Percentiles rank a stretch among this genome's conserved stretches.
phyloP scores from a whole-genome alignment of 1,284 basidiomycete species.

The Fomes fomentarius region DNA sequence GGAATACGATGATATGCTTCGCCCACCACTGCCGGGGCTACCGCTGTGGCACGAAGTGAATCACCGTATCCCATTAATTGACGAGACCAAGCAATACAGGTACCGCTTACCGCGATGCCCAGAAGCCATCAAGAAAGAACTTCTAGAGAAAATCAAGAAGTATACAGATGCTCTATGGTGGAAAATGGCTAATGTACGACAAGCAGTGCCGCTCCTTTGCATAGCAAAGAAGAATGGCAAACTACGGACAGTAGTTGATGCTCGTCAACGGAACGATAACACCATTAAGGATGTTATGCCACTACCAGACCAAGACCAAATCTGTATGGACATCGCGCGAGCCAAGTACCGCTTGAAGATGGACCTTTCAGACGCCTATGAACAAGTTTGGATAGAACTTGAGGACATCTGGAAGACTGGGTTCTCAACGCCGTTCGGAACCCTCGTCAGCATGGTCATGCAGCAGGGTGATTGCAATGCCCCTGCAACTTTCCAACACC shows the following conservation, averaged over 20 bases:
- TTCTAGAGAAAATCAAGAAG: no score
- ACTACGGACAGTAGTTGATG: constrained; percentile 30
- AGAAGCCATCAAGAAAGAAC: constrained; percentile 24
- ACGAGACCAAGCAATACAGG: constrained; percentile 26
- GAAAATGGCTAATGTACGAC: no score
- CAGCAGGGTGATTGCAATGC: constrained; percentile 40
- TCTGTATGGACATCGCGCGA: constrained; percentile 29
- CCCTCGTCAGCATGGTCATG: constrained; percentile 32
- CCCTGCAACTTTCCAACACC: constrained; percentile 36
- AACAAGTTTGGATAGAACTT: constrained; percentile 27
- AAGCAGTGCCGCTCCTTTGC: no score
- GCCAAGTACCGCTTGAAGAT: constrained; percentile 31
- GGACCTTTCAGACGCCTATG: constrained; percentile 34
- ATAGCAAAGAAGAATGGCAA: constrained; percentile 27
- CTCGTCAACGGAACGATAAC: constrained; percentile 30
- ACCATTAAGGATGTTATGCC: constrained; percentile 34
- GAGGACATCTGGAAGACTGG: constrained; percentile 28
- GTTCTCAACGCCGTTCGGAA: constrained; percentile 31
- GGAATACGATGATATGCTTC: constrained; percentile 12
- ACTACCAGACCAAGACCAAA: constrained; percentile 37
- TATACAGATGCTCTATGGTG: no score
- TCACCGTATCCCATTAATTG: constrained; percentile 29
- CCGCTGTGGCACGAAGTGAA: constrained; percentile 12
- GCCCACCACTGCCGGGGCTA: constrained; percentile 2
- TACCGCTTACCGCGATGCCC: constrained; percentile 29